Conservation (phyloP, 345 rosid species). For the Heritiera fomes region DNA sequence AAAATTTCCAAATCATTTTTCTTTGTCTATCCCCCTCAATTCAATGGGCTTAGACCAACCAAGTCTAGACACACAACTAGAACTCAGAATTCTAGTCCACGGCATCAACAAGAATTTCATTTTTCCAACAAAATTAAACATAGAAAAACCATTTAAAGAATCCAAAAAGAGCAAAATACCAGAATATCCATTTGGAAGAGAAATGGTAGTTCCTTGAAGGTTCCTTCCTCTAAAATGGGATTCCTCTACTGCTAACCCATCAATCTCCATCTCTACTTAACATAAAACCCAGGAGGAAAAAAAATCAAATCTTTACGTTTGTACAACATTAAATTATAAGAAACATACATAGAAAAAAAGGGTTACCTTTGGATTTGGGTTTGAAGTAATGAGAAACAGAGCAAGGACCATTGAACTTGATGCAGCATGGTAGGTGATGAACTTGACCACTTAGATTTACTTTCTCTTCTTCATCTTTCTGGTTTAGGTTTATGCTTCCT, state of each 20-base stretch:
- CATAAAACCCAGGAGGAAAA: background rate
- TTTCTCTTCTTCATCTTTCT: slow-evolving; percentile 23
- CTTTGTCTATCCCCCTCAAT: background rate
- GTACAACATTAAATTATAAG: background rate
- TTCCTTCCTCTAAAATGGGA: slow-evolving; percentile 88
- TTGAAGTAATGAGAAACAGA: slow-evolving; percentile 77
- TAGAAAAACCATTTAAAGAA: background rate
- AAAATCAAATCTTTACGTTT: background rate
- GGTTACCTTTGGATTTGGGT: slow-evolving; percentile 61
- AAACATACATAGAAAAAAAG: too few species aligned
- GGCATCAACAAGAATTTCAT: background rate
- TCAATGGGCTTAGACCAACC: slow-evolving; percentile 6
- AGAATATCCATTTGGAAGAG: slow-evolving; percentile 66
- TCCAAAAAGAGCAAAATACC: slow-evolving; percentile 39
- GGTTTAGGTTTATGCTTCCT: slow-evolving; percentile 44
- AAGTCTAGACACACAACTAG: background rate
- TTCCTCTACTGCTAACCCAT: slow-evolving; percentile 66
- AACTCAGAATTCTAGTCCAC: background rate
- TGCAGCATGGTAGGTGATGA: slow-evolving; percentile 85
- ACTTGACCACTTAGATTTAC: slow-evolving; percentile 53
- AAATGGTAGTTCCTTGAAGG: slow-evolving; percentile 65
- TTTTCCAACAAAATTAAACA: background rate
- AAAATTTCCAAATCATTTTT: background rate
- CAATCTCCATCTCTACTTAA: slow-evolving; percentile 52
- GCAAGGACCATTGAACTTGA: slow-evolving; percentile 70